Evolutionary conservation across 75 land plant genomes (phyloP), one percentile per base, ranked within the genome.

Genomic region (Pinus taeda): DNA sequence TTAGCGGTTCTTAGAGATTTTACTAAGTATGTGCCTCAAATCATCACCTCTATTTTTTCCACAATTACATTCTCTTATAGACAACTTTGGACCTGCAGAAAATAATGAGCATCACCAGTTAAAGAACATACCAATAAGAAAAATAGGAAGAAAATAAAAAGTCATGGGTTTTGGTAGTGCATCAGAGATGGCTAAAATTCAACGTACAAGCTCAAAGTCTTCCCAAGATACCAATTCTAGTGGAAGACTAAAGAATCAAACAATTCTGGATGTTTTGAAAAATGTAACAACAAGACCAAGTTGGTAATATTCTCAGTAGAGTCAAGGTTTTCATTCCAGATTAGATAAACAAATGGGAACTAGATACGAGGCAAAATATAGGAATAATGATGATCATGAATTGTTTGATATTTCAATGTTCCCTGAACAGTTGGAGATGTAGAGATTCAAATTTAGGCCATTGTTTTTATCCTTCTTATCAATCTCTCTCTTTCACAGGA

Each of bases 401-500:
- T 12, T 57, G 37, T 24, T 76, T 53, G 90, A 90, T 58, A 71
- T 85, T 61, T 79, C 79, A 49, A 58, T 74, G 49, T 57, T 37
- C 75, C 58, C 76, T 13, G 80, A 57, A 53, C 21, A 36, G 65
- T 60, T 90, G 22, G 95, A 90, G 65, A 74, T 84, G 63, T 96
- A 96, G 75, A 83, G 79, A 58, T 88, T 78, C 77, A 93, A 91
- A 61, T 88, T 96, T 81, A 83, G 98, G 81, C 90, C 94, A 36
- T 83, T 96, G 24, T 67, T 56, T 59, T 20, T 84, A 66, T 75
- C 83, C 13, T 86, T 86, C 59, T 59, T 88, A 22, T 79, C 79
- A 45, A 70, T 96, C 33, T 74, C 91, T 22, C 60, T 83, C 13
- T 79, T 85, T 56, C 55, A 17, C 59, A 73, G 57, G 37, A 53